Base-by-base conservation (phyloP, 1,284 basidiomycete species). In the Pisolithus thermaeus region DNA sequence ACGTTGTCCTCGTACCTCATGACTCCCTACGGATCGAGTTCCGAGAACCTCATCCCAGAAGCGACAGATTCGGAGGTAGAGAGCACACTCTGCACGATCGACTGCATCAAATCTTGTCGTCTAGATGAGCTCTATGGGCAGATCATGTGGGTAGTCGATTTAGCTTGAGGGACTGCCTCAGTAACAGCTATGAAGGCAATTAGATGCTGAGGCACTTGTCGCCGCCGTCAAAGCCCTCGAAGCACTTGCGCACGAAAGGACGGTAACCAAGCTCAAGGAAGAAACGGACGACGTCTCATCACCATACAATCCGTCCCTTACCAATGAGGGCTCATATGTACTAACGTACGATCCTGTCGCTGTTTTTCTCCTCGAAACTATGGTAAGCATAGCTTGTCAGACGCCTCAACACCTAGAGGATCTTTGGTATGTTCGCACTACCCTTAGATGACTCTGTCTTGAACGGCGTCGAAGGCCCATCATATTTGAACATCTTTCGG, bases 1-100 rank as follows among this genome's bases (percentile, higher is more conserved):
- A 87, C 97, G 0, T 71, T 99, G 46, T 98, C 96, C 2, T 97
- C 93, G 1, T 99, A 99, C 69, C 78, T 99, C 54, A 84, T 99
- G 74, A 97, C 95, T 14, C 97, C 97, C 1, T 98, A 98, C 64
- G 79, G 81, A 25, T 69, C 80, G 22, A 84, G 79, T 59, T 74
- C 79, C 7, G 90, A 94, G 25, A 76, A 81, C 18, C 69, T 86
- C 14, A 80, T 92, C 2, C 90, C 92, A 9, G 86, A 90, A 52
- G 89, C 87, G 27, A 92, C 87, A 0, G 90, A 94, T 25, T 79
- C 88, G 27, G 95, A 99, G 61, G 75, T 98, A 20, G 97, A 99
- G 70, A 94, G 87, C 53, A 97, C 96, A 0, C 75, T 99, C 7
- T 95, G 91, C 57, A 90, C 97, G 1, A 89, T 97, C 45, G 97